A percentile compares a stretch with the other conserved stretches of the same genome.
phyloP scores from a whole-genome alignment of 148 eudicot genomes.

The Linanthus parryae region DNA sequence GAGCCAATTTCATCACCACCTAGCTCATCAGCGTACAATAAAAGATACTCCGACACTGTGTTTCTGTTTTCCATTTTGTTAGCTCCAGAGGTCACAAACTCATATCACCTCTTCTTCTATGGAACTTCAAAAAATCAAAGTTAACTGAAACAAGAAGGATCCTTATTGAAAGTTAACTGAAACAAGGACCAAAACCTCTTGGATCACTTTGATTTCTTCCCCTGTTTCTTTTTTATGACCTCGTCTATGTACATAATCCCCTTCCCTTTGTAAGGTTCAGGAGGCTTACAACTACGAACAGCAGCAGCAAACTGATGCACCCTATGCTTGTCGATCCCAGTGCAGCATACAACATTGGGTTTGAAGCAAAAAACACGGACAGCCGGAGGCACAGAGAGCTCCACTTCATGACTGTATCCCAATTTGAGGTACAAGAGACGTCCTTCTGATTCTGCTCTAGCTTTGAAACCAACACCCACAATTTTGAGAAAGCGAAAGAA shows the following conservation, averaged over 20 bases:
- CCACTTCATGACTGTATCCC: conserved; percentile 82
- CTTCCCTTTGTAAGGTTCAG: conserved; percentile 64
- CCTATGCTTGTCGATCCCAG: conserved; percentile 55
- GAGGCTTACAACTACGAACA: conserved; percentile 68
- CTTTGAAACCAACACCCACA: conserved; percentile 83
- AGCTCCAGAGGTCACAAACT: too few species aligned
- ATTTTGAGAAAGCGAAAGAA: conserved; percentile 69
- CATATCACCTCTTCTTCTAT: too few species aligned
- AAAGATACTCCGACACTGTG: too few species aligned
- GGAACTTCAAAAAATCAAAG: too few species aligned
- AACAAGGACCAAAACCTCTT: too few species aligned
- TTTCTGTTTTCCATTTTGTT: too few species aligned
- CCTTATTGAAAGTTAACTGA: too few species aligned
- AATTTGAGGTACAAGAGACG: conserved; percentile 57
- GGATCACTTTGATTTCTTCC: conserved; percentile 66
- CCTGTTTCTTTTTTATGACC: conserved; percentile 61
- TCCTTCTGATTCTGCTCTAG: conserved; percentile 71
- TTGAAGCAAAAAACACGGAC: conserved; percentile 76
- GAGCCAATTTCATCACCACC: too few species aligned
- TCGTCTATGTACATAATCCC: conserved; percentile 75
- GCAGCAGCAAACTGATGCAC: conserved; percentile 78
- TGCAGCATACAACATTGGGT: conserved; percentile 59
- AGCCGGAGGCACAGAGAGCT: conserved; percentile 67
- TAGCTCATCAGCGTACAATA: too few species aligned
- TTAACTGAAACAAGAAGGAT: too few species aligned